Base-by-base conservation (phyloP, 345 rosid species). In the Mercurialis annua region DNA sequence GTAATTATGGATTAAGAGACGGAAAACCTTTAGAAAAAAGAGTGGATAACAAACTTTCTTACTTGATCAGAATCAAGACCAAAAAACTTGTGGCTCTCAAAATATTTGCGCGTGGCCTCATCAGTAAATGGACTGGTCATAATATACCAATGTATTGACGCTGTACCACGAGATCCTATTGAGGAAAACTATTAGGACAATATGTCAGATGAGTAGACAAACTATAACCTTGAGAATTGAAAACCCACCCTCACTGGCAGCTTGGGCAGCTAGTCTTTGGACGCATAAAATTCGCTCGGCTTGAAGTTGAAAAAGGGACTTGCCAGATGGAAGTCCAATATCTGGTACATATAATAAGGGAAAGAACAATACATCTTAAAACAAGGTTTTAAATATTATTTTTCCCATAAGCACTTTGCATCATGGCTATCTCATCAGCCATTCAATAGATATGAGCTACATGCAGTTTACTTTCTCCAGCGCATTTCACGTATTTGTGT, bases 121-220 rank as follows among this genome's bases (percentile, higher is more conserved):
- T 91, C 90, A 31, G 96, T 94, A 72, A 90, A 94, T 71, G 97
- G 99, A 70, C 99, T 94, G 63, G 99, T 94, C 99, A 94, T 94
- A 76, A 94, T 83, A 76, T 94, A 94, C 96, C 97, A 94, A 63
- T 84, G 99, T 74, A 94, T 87, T 54, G 79, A 67, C 57, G 76
- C 90, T 10, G 92, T 76, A 27, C 86, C 80, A 71, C 73, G 77
- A 55, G 92, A 78, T 78, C 84, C 92, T 85, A 75, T 68, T 56
- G 49, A 51, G 59, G 26, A 34, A 55, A 54, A 68, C 24, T 29
- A 65, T 73, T 42, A 49, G 44, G 38, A 72, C 57, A 66, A 59
- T 29, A 24, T 53, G 42, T 44, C 67, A 72, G 47, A 70, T 65
- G 12, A 58, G 33, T 38, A 59, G 48, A 66, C n/a, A 57, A 10